phyloP scores from a whole-genome alignment of 768 basidiomycete species.

The Lactifluus pinguis region DNA sequence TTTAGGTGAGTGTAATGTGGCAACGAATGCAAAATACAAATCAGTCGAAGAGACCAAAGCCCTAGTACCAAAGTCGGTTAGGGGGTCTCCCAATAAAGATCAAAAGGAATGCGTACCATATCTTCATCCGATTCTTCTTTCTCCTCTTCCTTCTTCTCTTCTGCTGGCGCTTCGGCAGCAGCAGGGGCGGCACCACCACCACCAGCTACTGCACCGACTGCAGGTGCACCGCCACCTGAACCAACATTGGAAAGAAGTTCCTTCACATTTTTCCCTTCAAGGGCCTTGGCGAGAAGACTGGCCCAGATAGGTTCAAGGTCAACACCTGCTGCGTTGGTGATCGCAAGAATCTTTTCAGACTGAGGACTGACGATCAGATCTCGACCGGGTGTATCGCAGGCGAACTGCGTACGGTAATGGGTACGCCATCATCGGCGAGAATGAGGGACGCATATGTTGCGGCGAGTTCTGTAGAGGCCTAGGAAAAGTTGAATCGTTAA shows the following conservation, averaged over 20 bases:
- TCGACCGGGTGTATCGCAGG: neutral
- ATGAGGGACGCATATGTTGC: constrained; percentile 96
- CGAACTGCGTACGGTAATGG: constrained; percentile 78
- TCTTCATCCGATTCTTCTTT: constrained; percentile 88
- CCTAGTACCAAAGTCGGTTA: constrained; percentile 38
- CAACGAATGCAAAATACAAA: neutral
- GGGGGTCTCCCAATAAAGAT: neutral
- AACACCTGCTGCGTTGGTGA: constrained; percentile 74
- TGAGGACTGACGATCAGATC: constrained; percentile 26
- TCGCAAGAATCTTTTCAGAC: constrained; percentile 87
- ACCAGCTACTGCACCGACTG: constrained; percentile 45
- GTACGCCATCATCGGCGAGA: constrained; percentile 93
- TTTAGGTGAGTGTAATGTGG: neutral
- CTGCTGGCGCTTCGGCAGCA: constrained; percentile 62
- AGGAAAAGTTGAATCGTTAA: neutral
- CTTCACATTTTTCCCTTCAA: constrained; percentile 97
- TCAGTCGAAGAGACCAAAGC: constrained; percentile 96
- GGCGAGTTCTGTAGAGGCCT: constrained; percentile 72
- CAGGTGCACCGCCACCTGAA: constrained; percentile 81
- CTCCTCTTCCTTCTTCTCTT: constrained; percentile 80
- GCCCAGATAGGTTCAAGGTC: constrained; percentile 98
- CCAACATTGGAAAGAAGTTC: constrained; percentile 94
- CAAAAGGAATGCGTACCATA: constrained; percentile 46
- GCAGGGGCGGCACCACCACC: constrained; percentile 50
- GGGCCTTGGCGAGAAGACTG: constrained; percentile 89